Evolutionary conservation across 202 grass and related monocot genomes (phyloP).

Genomic region (Schoenoplectus tabernaemontani): DNA sequence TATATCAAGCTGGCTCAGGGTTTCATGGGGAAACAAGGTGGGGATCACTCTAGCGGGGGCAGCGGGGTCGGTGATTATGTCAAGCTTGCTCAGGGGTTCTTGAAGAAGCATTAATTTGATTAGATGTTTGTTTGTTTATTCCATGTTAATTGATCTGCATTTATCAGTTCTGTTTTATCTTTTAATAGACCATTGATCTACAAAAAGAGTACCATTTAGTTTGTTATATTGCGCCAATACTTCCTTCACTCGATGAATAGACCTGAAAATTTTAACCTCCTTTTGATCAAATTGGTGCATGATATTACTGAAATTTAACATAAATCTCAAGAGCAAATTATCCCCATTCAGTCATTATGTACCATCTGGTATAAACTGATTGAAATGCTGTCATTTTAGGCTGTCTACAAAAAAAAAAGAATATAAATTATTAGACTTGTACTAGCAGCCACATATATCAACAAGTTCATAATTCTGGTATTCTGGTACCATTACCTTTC

Average conservation of each 20-base stretch:
- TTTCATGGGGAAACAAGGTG: constrained; percentile 54
- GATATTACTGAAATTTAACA: neutral
- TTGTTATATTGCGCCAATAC: neutral
- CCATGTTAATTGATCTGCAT: neutral
- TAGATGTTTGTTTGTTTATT: constrained; percentile 10
- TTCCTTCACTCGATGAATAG: neutral
- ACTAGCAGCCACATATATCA: neutral
- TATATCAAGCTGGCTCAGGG: constrained; percentile 69
- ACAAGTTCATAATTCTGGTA: neutral
- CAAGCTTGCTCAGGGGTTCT: constrained; percentile 57
- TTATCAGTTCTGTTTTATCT: neutral
- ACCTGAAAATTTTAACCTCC: neutral
- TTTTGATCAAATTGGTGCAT: neutral
- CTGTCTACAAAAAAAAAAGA: no score
- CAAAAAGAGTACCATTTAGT: neutral
- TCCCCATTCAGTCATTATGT: neutral
- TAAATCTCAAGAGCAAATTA: neutral
- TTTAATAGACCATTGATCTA: neutral
- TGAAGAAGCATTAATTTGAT: constrained; percentile 65
- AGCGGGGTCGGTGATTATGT: constrained; percentile 2
- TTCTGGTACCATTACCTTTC: neutral
- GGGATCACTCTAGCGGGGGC: neutral
- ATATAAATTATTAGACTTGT: no score
- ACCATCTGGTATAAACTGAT: neutral
- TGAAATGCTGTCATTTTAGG: neutral